Evolutionary conservation across 78 protist genomes (phyloP), one percentile per base, ranked within the genome.

Genomic region (Polysphondylium violaceum): DNA sequence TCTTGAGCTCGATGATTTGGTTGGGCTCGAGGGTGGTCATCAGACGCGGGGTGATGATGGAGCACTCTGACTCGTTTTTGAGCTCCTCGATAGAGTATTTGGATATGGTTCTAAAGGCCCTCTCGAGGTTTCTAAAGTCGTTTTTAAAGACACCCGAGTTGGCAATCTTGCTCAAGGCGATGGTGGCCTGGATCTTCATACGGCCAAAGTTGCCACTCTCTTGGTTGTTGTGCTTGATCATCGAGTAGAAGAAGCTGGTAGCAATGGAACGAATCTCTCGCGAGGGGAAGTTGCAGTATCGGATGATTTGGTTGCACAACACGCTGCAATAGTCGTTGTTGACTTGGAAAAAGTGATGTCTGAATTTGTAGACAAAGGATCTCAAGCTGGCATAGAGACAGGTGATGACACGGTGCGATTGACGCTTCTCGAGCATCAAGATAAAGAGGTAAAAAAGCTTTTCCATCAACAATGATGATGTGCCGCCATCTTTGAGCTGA

Each of bases 121-220:
- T 19, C 40, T 81, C 89, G 9, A 81, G n/a, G 33, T 59, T 68
- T 9, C 33, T 64, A 6, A 53, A 71, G 27, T 58, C 77, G 21
- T 41, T 58, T 33, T 40, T 43, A 41, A 81, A 81, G 12, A 35
- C 61, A 38, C 56, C 36, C 14, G 44, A 55, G 11, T 35, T 53
- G 3, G 83, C 94, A 0, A 78, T 19, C 31, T 77, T 90, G 7
- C 74, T 44, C 4, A 90, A 47, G 0, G 94, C 72, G n/a, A 79
- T 79, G 8, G 88, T 76, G 0, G 88, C 64, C 44, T 90, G 94
- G 47, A 90, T 68, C 73, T 90, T 90, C 44, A 76, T 50, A 60
- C 94, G 76, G n/a, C 91, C 87, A 50, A 90, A 61, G 59, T 90
- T 90, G 31, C 76, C 86, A 27, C 77, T 47, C 71, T 78, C 89